Evolutionary conservation across 805 yeast species (phyloP).

Genomic region (Lachancea cidri): DNA sequence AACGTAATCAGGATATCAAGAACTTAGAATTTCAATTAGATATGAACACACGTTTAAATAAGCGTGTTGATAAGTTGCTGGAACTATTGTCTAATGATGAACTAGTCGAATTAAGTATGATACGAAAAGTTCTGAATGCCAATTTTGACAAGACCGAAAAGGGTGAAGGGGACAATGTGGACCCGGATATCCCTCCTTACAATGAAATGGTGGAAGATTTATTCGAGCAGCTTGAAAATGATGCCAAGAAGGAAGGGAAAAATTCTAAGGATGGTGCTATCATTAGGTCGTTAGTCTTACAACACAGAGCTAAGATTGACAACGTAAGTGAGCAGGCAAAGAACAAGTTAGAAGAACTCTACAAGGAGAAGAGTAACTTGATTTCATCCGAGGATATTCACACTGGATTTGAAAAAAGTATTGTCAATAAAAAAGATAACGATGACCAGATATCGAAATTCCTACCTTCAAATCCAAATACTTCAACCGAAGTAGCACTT

Average conservation of each 20-base stretch:
- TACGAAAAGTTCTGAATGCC: constrained; percentile 41
- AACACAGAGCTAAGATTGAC: constrained; percentile 68
- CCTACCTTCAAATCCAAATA: constrained; percentile 2
- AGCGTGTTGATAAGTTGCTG: constrained; percentile 64
- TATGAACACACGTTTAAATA: constrained; percentile 73
- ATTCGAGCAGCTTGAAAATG: constrained; percentile 67
- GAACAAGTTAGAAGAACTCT: constrained; percentile 59
- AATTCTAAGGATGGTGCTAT: constrained; percentile 39
- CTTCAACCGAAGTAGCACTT: constrained; percentile 2
- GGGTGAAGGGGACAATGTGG: constrained; percentile 42
- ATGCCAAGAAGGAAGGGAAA: constrained; percentile 44
- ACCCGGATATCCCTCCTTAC: constrained; percentile 55
- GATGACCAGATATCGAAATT: constrained; percentile 11
- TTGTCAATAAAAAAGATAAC: constrained; percentile 51
- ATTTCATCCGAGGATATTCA: constrained; percentile 88
- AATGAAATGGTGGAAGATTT: constrained; percentile 92
- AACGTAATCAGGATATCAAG: constrained; percentile 71
- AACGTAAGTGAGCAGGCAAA: constrained; percentile 59
- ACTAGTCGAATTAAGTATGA: constrained; percentile 26
- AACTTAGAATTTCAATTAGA: constrained; percentile 70
- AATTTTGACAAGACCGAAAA: constrained; percentile 57
- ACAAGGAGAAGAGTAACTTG: constrained; percentile 64
- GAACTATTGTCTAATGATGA: constrained; percentile 37
- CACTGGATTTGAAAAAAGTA: constrained; percentile 86
- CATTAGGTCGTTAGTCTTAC: constrained; percentile 35